phyloP scores from a whole-genome alignment of 192 early-diverging fungal species.

The Rhizoclosmatium sp. region DNA sequence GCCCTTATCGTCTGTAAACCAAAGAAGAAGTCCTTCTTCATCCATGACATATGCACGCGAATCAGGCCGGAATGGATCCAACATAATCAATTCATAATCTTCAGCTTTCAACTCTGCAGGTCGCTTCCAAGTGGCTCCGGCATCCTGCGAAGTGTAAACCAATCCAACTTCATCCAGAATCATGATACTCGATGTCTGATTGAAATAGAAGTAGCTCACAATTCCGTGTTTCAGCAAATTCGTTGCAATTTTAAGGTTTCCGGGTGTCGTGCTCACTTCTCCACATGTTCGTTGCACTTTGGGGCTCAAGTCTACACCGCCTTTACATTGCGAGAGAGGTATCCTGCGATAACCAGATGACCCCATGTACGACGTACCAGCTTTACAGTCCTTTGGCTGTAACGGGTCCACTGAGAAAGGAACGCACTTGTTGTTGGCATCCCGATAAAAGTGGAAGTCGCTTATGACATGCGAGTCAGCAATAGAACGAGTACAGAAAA shows the following conservation, averaged over 20 bases:
- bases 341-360: constrained; percentile 86
- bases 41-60: constrained; percentile 47
- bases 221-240: constrained; percentile 30
- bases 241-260: constrained; percentile 32
- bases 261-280: constrained; percentile 29
- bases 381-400: constrained; percentile 75
- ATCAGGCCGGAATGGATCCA: constrained; percentile 41
- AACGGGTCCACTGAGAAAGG: constrained; percentile 77
- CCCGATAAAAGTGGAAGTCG: constrained; percentile 81
- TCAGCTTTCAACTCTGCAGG: constrained; percentile 32
- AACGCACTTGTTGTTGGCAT: constrained; percentile 70
- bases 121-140: constrained; percentile 43
- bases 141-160: constrained; percentile 40
- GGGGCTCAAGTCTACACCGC: constrained; percentile 70
- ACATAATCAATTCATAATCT: constrained; percentile 34
- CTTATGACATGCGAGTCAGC: not conserved
- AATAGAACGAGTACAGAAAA: constrained; percentile 30
- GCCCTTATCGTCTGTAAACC: constrained; percentile 41
- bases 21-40: not conserved
- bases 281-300: constrained; percentile 78
- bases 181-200: constrained; percentile 43
- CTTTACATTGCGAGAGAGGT: constrained; percentile 75
- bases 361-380: constrained; percentile 70
- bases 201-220: constrained; percentile 56
- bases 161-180: constrained; percentile 28